Evolutionary conservation across 2,329 filamentous ascomycete species (phyloP).

Genomic region (Phymatotrichopsis omnivora): DNA sequence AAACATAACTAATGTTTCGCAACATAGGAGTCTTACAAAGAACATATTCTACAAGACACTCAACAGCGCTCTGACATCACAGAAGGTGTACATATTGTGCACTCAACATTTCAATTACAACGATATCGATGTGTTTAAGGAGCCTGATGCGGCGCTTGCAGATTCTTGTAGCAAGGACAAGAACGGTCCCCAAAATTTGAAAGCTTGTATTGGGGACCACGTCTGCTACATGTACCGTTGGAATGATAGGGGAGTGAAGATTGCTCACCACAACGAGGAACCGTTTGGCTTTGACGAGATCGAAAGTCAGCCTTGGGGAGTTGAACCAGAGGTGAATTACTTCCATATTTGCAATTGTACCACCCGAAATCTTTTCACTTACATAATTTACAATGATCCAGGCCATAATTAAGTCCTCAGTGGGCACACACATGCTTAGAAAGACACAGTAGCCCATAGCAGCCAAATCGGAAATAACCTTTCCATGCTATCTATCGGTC

Average conservation of each 20-base stretch:
- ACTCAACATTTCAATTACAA: constrained; percentile 16
- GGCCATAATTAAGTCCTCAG: constrained; percentile 18
- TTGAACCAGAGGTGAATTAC: too few relatives aligned
- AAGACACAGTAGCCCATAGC: too few relatives aligned
- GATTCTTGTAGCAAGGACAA: constrained; percentile 15
- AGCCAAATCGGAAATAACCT: constrained; percentile 12
- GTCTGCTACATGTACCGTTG: constrained; percentile 27
- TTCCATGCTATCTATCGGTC: constrained; percentile 17
- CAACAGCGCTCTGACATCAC: constrained; percentile 20
- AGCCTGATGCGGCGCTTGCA: too few relatives aligned
- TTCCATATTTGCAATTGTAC: too few relatives aligned
- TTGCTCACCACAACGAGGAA: constrained; percentile 22
- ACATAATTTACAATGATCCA: too few relatives aligned
- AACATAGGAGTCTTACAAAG: constrained; percentile 18
- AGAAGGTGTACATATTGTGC: constrained; percentile 22
- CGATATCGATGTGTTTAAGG: constrained; percentile 1
- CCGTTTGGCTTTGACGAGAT: constrained; percentile 19
- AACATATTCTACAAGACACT: constrained; percentile 23
- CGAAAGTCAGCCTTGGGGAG: constrained; percentile 13
- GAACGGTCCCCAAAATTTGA: constrained; percentile 19
- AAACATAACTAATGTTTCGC: neutral
- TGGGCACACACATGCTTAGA: constrained; percentile 9
- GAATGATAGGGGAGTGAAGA: constrained; percentile 22
- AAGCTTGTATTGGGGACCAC: constrained; percentile 16
- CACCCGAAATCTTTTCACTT: too few relatives aligned